A percentile compares a stretch with the other conserved stretches of the same genome.
Conservation (phyloP, 2,329 filamentous ascomycete species). For the Clarireedia hainanense region DNA sequence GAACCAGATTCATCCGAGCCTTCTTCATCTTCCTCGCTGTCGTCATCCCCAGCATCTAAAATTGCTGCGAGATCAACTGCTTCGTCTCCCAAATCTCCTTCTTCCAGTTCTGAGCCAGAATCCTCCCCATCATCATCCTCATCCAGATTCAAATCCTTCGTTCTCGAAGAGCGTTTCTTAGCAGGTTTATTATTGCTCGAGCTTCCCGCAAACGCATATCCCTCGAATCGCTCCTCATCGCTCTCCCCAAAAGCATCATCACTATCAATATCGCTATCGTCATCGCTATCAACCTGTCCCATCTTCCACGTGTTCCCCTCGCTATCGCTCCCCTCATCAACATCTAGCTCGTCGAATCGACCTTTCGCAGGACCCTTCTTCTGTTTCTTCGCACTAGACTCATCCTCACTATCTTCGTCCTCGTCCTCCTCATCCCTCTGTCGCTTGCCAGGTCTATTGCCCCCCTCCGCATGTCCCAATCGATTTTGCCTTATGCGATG, state of each 20-base stretch:
- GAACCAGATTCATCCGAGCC: constrained; percentile 35
- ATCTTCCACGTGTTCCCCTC: constrained; percentile 63
- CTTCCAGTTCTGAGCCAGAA: constrained; percentile 47
- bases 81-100: constrained; percentile 55
- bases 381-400: constrained; percentile 30
- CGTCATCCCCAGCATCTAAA: constrained; percentile 51
- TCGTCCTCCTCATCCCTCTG: constrained; percentile 38
- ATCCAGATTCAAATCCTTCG: constrained; percentile 41
- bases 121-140: constrained; percentile 35
- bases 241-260: constrained; percentile 66
- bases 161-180: constrained; percentile 39
- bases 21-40: constrained; percentile 46
- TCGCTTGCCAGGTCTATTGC: constrained; percentile 32
- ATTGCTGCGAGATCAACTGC: constrained; percentile 21
- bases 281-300: constrained; percentile 56
- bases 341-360: constrained; percentile 35
- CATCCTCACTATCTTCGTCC: constrained; percentile 34
- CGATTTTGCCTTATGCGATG: constrained; percentile 47
- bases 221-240: constrained; percentile 63
- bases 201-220: constrained; percentile 56
- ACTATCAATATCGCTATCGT: constrained; percentile 63
- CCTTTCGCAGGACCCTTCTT: constrained; percentile 24
- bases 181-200: constrained; percentile 39
- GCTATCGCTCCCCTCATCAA: constrained; percentile 57
- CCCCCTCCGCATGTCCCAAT: constrained; percentile 45